Conservation (phyloP, 352 stramenopile genomes). For the Pythium dissimile region DNA sequence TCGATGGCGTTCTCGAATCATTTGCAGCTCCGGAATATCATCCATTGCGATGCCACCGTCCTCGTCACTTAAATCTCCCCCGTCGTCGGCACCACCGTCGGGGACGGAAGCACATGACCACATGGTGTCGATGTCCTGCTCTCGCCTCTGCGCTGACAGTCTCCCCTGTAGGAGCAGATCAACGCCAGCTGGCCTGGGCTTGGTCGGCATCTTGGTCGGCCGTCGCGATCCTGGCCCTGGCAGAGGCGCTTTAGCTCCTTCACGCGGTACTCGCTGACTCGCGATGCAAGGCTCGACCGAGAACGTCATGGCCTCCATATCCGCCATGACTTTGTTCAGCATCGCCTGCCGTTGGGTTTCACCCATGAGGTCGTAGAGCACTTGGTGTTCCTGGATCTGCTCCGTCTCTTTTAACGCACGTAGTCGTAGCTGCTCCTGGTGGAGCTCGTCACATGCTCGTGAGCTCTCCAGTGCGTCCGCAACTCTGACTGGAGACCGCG, state of each 20-base stretch:
- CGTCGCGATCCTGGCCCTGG: not conserved
- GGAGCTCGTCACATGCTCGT: constrained; percentile 15
- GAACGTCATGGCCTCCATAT: constrained; percentile 54
- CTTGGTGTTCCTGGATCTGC: constrained; percentile 20
- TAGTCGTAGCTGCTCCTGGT: constrained; percentile 17
- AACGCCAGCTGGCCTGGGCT: not conserved
- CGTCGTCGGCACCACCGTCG: not conserved
- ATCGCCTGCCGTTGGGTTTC: constrained; percentile 61
- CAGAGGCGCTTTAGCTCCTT: not conserved
- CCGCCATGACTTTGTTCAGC: constrained; percentile 57
- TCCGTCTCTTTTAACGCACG: constrained; percentile 7
- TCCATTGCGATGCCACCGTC: constrained; percentile 1
- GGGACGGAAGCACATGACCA: not conserved
- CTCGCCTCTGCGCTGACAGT: constrained; percentile 27
- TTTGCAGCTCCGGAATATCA: constrained; percentile 24
- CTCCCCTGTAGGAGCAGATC: constrained; percentile 34
- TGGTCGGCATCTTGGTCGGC: constrained; percentile 1
- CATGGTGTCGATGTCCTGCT: not conserved
- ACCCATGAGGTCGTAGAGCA: constrained; percentile 49
- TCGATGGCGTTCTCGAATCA: constrained; percentile 28
- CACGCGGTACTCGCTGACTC: not conserved
- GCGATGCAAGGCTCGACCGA: not conserved
- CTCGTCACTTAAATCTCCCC: not conserved
- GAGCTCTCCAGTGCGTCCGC: constrained; percentile 11
- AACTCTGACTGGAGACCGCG: not conserved